phyloP scores from a whole-genome alignment of 352 stramenopile species.

The Phytophthora sansomeana region DNA sequence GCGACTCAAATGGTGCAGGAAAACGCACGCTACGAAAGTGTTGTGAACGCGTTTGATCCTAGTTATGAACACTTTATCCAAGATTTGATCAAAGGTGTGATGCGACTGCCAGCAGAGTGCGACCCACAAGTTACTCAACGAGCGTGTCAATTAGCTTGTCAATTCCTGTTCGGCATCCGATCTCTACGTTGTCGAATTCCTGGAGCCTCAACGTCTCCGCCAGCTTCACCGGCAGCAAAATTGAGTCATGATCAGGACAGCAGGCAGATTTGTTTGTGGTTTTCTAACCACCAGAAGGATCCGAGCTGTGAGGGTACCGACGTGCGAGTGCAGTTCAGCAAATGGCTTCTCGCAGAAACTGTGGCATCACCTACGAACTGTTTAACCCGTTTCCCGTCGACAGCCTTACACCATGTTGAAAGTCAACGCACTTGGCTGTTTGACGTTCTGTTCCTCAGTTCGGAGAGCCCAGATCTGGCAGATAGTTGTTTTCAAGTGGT shows the following conservation, averaged over 20 bases:
- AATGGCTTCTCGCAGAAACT: constrained; percentile 44
- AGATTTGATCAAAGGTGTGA: constrained; percentile 22
- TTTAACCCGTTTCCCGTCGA: constrained; percentile 3
- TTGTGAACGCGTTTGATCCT: constrained; percentile 48
- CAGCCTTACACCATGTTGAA: constrained; percentile 22
- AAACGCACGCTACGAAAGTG: constrained; percentile 42
- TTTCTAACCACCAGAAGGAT: constrained; percentile 13
- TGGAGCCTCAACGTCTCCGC: neutral
- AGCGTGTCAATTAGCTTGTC: constrained; percentile 34
- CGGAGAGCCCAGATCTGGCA: constrained; percentile 32
- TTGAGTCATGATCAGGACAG: constrained; percentile 10
- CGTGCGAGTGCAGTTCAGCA: constrained; percentile 32
- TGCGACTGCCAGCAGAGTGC: neutral
- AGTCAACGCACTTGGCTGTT: constrained; percentile 66
- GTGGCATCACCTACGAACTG: constrained; percentile 23
- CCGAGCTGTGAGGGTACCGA: constrained; percentile 5
- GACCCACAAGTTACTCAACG: constrained; percentile 12
- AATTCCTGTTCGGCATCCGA: constrained; percentile 52
- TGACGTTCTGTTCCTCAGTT: constrained; percentile 58
- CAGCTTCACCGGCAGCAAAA: neutral
- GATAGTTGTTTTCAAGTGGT: constrained; percentile 43
- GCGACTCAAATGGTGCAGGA: constrained; percentile 31
- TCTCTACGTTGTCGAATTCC: constrained; percentile 26
- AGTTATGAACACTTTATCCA: constrained; percentile 42
- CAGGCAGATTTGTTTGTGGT: constrained; percentile 17